phyloP scores from a whole-genome alignment of 2,329 filamentous ascomycete species.

The Penicillium decumbens region DNA sequence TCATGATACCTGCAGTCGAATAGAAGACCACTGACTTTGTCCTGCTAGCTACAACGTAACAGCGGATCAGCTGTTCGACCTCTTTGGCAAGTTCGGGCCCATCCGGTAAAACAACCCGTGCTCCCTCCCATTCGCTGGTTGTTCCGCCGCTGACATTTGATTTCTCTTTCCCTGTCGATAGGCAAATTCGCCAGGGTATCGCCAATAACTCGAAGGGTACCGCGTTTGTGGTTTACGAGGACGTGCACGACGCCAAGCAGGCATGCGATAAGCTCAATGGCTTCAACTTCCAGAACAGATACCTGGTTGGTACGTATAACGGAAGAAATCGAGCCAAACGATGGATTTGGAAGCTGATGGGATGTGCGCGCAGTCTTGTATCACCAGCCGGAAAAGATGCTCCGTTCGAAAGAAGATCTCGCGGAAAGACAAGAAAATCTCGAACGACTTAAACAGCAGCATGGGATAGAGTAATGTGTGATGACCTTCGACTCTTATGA shows the following conservation, averaged over 20 bases:
- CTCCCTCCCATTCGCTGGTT: slow-evolving; percentile 10
- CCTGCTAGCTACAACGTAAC: slow-evolving; percentile 88
- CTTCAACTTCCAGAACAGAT: slow-evolving; percentile 99
- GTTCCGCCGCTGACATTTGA: slow-evolving; percentile 9
- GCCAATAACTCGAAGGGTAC: slow-evolving; percentile 97
- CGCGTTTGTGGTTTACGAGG: slow-evolving; percentile 98
- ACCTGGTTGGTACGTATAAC: slow-evolving; percentile 78
- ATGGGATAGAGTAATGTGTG: slow-evolving; percentile 86
- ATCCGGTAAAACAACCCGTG: slow-evolving; percentile 66
- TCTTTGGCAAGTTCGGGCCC: slow-evolving; percentile 95
- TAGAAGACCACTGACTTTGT: slow-evolving; percentile 8
- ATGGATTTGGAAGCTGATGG: not conserved
- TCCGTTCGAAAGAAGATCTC: slow-evolving; percentile 86
- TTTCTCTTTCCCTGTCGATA: slow-evolving; percentile 37
- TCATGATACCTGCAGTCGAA: not conserved
- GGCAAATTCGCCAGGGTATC: slow-evolving; percentile 97
- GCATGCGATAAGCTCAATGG: slow-evolving; percentile 99
- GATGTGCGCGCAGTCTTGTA: slow-evolving; percentile 54
- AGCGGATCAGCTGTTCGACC: slow-evolving; percentile 94
- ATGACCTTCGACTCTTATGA: slow-evolving; percentile 28
- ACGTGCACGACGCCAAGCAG: slow-evolving; percentile 97
- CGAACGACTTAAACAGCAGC: slow-evolving; percentile 95
- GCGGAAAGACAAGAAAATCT: slow-evolving; percentile 92
- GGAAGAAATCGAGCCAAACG: not conserved
- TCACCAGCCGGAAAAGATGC: slow-evolving; percentile 73